Conservation (phyloP, 1,284 basidiomycete species). For the Chiua sp. region DNA sequence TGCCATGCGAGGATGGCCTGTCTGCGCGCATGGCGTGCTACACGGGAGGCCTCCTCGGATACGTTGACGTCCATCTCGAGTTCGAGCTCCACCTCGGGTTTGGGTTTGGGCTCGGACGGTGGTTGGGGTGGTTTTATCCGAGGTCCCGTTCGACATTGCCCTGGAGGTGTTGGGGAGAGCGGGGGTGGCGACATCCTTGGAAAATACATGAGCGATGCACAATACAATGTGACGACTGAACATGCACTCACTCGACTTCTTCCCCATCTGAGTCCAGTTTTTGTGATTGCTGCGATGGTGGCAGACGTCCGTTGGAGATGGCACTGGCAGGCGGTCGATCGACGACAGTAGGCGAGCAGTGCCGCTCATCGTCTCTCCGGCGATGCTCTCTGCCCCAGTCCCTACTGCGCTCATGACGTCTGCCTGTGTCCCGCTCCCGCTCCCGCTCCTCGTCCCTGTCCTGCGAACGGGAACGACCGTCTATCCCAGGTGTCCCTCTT, state of each 20-base stretch:
- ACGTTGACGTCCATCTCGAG: slow-evolving; percentile 63
- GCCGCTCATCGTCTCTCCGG: slow-evolving; percentile 35
- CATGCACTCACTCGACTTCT: slow-evolving; percentile 80
- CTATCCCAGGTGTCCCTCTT: too few species aligned
- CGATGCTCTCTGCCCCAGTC: slow-evolving; percentile 40
- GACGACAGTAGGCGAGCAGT: slow-evolving; percentile 20
- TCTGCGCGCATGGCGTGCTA: slow-evolving; percentile 79
- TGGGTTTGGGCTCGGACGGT: slow-evolving; percentile 33
- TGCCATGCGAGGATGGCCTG: slow-evolving; percentile 90
- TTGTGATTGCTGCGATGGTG: slow-evolving; percentile 16
- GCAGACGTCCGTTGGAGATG: slow-evolving; percentile 21
- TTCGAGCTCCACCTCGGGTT: slow-evolving; percentile 53
- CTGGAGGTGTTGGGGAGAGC: slow-evolving; percentile 31
- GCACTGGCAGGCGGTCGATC: slow-evolving; percentile 14
- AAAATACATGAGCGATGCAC: slow-evolving; percentile 8
- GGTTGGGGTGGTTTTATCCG: slow-evolving; percentile 34
- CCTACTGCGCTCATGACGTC: slow-evolving; percentile 42
- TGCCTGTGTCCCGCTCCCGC: slow-evolving; percentile 12
- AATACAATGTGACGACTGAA: slow-evolving; percentile 20
- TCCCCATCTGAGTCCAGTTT: slow-evolving; percentile 63
- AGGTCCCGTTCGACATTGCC: slow-evolving; percentile 20
- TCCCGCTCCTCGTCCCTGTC: slow-evolving; percentile 51
- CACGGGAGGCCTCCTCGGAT: slow-evolving; percentile 75
- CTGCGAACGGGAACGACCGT: slow-evolving; percentile 39
- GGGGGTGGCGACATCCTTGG: slow-evolving; percentile 65